These are phyloP conservation scores for Globisporangium parvum DNA, from an alignment of 352 stramenopile genomes.

Conservation along the genomic window DNA sequence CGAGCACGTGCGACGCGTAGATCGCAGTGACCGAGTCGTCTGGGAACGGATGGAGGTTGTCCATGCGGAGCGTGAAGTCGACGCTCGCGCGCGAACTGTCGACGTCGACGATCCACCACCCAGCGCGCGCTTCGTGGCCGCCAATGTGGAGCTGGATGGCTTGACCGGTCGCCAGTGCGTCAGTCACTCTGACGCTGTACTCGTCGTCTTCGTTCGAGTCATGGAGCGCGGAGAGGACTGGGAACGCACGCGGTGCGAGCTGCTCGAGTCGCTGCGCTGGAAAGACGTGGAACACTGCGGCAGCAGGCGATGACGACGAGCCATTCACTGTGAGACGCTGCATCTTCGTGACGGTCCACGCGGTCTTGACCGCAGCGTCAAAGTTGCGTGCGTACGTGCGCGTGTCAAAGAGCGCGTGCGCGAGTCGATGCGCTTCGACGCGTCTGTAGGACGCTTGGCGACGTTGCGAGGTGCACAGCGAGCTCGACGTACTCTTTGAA, in stretches of 20 bases:
- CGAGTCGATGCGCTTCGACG: conserved; percentile 37
- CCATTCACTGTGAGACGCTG: not conserved
- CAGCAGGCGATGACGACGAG: not conserved
- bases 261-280: conserved; percentile 12
- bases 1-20: conserved; percentile 73
- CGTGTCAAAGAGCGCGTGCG: conserved; percentile 66
- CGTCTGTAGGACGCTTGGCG: conserved; percentile 20
- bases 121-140: conserved; percentile 27
- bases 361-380: conserved; percentile 29
- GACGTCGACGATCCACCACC: conserved; percentile 72
- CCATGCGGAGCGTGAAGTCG: conserved; percentile 63
- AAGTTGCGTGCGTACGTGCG: conserved; percentile 45
- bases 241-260: conserved; percentile 24
- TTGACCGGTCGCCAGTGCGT: conserved; percentile 19
- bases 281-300: conserved; percentile 41
- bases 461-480: conserved; percentile 43
- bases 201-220: conserved; percentile 28
- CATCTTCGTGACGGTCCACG: conserved; percentile 33
- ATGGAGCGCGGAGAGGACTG: conserved; percentile 27
- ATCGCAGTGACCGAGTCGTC: conserved; percentile 49
- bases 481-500: conserved; percentile 82
- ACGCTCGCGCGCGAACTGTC: conserved; percentile 29
- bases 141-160: conserved; percentile 62
- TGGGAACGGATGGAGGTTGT: conserved; percentile 60
- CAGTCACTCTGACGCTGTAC: conserved; percentile 29